Conservation (phyloP, 352 stramenopile species). For the Pythium scleroteichum region DNA sequence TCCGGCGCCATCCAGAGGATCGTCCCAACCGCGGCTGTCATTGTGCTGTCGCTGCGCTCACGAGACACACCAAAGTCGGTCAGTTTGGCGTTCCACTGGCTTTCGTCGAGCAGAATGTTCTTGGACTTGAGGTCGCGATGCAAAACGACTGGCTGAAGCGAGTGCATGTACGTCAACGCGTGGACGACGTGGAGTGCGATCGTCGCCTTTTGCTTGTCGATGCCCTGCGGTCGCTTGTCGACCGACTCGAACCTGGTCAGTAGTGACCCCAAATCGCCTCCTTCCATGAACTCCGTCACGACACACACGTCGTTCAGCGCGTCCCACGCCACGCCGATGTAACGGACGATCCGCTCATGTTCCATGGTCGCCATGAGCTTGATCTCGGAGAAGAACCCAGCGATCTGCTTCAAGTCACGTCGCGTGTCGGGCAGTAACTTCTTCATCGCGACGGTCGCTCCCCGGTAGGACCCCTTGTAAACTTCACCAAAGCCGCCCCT, state of each 20-base stretch:
- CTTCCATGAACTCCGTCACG: slow-evolving; percentile 36
- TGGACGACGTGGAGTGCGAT: slow-evolving; percentile 31
- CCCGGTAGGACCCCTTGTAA: slow-evolving; percentile 20
- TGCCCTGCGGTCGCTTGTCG: slow-evolving; percentile 9
- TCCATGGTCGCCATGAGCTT: slow-evolving; percentile 25
- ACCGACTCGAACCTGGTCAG: slow-evolving; percentile 15
- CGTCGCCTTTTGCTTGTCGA: slow-evolving; percentile 27
- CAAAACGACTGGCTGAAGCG: slow-evolving; percentile 24
- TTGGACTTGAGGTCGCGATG: slow-evolving; percentile 30
- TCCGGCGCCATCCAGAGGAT: slow-evolving; percentile 30
- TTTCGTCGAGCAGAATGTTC: slow-evolving; percentile 30
- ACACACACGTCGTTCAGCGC: slow-evolving; percentile 26
- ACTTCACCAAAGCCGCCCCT: slow-evolving; percentile 24
- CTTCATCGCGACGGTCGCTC: slow-evolving; percentile 25
- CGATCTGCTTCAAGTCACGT: slow-evolving; percentile 14
- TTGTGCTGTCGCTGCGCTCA: slow-evolving; percentile 27
- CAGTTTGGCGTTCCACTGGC: slow-evolving; percentile 31
- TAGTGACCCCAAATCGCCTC: slow-evolving; percentile 27
- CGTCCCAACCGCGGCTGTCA: slow-evolving; percentile 25
- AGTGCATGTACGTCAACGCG: slow-evolving; percentile 38
- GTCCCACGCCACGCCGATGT: slow-evolving; percentile 32
- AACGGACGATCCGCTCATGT: slow-evolving; percentile 30
- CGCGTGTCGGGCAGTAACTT: slow-evolving; percentile 14
- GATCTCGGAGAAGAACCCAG: slow-evolving; percentile 29
- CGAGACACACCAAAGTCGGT: slow-evolving; percentile 40